Base-by-base conservation (phyloP, 1,284 basidiomycete species). In the Cutaneotrichosporon arboriforme region DNA sequence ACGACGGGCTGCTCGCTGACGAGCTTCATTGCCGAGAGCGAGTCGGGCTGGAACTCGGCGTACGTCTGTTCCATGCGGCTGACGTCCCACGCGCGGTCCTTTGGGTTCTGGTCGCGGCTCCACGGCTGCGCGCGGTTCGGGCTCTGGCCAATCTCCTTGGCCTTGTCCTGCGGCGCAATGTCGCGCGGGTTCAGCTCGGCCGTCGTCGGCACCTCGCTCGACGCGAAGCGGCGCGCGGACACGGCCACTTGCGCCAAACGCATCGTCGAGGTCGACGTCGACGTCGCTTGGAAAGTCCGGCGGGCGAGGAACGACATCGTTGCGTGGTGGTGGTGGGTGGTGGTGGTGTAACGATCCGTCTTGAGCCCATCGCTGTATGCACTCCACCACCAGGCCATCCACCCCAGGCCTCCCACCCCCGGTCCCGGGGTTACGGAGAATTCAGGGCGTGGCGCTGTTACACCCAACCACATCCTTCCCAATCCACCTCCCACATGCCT, bases 1-100 rank as follows among this genome's bases (percentile, higher is more conserved):
- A 86, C 80, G 51, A 96, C 83, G 8, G 93, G 91, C 74, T 96
- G 90, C 61, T 89, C 81, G 47, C 81, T 80, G 62, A 97, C 83
- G 70, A 60, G 47, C 12, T 49, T 50, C 59, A 60, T 60, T 13
- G 59, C 59, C 17, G 26, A 37, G 15, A 55, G 52, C 34, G 50
- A 40, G 38, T 60, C 55, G 9, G 59, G 94, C 74, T 98, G 94
- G 53, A 90, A 78, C 43, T 84, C 83, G 80, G 92, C 83, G 40
- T 78, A 77, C 18, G 88, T 88, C 79, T 97, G 94, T 77, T 97
- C 94, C 70, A 97, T 97, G 23, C 55, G 47, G 13, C 61, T 43
- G 40, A 63, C 63, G 51, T 66, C 58, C 44, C 55, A 68, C 14
- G 69, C 69, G 34, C 69, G 62, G 4, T 65, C 63, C 58, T 71